Base-by-base conservation (phyloP, 768 basidiomycete species). In the Suillus occidentalis region DNA sequence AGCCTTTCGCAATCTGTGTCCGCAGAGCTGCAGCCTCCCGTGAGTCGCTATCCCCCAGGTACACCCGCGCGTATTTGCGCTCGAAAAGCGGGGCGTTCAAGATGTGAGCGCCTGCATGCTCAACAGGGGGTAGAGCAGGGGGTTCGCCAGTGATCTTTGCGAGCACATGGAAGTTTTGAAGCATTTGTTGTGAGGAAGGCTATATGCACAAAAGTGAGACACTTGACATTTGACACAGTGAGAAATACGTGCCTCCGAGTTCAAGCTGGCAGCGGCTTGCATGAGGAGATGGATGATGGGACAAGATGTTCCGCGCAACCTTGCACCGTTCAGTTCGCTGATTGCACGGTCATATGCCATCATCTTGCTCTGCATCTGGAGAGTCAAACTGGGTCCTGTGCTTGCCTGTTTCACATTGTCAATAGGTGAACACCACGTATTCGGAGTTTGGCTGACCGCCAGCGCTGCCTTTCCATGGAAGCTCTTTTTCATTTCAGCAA, bases 291-390 rank as follows among this genome's bases (percentile, higher is more conserved):
- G 90, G 9, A 94, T 78, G 65, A 95, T 82, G 7, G 92, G 91
- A 75, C 84, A 94, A 2, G 89, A 92, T 6, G 82, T 87, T 20
- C 87, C 89, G 3, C 88, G 85, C 20, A 89, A 78, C 50, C 95
- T 82, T 1, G 91, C 85, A 45, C 82, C 76, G 78, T 97, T 95
- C 60, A 98, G 80, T 28, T 92, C 87, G 8, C 85, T 81, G 50
- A 98, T 81, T 39, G 92, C 89, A 57, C 87, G 87, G 80, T 96
- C 92, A 75, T 98, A 99, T 14, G 88, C 89, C 91, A 98, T 94
- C 95, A 98, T 95, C 78, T 92, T 93, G 77, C 85, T 88, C 76
- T 96, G 95, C 89, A 91, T 91, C 72, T 93, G 91, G 47, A 92
- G 75, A 16, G 83, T 87, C 25, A 89, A 77, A 65, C 83, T 87